Base-by-base conservation (phyloP, 202 grass and related monocot genomes). In the Setaria viridis region DNA sequence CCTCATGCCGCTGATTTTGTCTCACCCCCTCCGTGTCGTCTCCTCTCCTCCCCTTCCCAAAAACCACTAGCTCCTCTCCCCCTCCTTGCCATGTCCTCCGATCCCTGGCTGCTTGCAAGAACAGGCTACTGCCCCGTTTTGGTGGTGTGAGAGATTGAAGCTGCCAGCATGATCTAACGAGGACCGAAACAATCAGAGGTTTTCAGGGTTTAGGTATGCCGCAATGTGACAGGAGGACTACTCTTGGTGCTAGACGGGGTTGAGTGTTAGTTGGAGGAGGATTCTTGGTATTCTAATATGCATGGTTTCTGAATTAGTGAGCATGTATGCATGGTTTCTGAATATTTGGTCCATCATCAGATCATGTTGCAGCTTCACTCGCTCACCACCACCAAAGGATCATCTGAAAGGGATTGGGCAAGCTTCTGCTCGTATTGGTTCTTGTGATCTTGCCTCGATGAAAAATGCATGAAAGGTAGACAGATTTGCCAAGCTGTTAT, bases 331-430 rank as follows among this genome's bases (percentile, higher is more conserved):
- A n/a, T 54, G 33, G 70, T 30, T 39, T 68, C 70, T 73, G 15
- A 25, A 25, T 25, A 25, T 9, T 53, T 50, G 60, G 5, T 59
- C 41, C 41, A 64, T 81, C 57, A 65, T 81, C 90, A 92, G 93
- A 91, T 89, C 93, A 95, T 93, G 85, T 77, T 89, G 91, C 91
- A 93, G 88, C 77, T 95, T 95, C 93, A 95, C 69, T 95, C 78
- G 83, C 88, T 91, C 93, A 70, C 88, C 86, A 80, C 86, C 91
- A 85, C 74, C 91, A 91, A 93, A 62, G 49, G 34, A 88, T 69
- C 65, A 88, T 45, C 72, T 49, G 55, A 45, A 78, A 63, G 14
- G 17, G 53, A 7, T 43, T 77, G 46, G n/a, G 7, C 25, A 59
- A 45, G 7, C 46, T 53, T 9, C 45, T 63, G 42, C 10, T 13